Base-by-base conservation (phyloP, 495 filamentous ascomycete species). In the Terfezia claveryi region DNA sequence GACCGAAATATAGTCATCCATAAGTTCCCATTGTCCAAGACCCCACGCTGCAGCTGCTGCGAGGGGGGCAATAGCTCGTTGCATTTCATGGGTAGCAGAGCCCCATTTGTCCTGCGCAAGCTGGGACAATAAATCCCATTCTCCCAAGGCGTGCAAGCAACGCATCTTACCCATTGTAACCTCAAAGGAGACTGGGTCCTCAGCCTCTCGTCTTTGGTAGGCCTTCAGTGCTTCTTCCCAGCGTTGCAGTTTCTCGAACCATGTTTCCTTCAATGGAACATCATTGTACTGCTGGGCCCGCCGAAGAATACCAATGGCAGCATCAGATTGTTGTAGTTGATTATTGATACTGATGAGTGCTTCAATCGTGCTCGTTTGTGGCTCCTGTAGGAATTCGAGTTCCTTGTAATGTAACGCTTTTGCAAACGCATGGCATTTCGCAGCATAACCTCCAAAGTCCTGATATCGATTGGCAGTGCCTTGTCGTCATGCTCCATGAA, bases 401-500 rank as follows among this genome's bases (percentile, higher is more conserved):
- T 99, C 91, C 62, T 99, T 99, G 72, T 96, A 99, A 59, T 99
- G 91, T 17, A 99, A 75, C 10, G 91, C 91, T 66, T 99, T 99
- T 16, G 91, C 91, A 66, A 91, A 96, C 7, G 91, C 91, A 68
- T 99, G 91, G 54, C 92, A 96, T 62, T 88, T 87, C 0, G 80
- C 87, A 12, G 91, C 91, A 64, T 94, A 92, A 61, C 85, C 82
- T 17, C 92, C 37, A 96, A 71, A 1, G 85, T 83, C 37, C 91
- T 78, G 56, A 99, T 94, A 66, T 99, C 92, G 59, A 99, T 95
- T 14, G 91, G 91, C 23, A 99, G 75, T 7, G 91, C 91, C 64
- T 96, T 96, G 65, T 99, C 91, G 62, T 96, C 91, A 62, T 99
- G 91, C 63, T 99, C 91, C 91, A 99, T 99, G 66, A 96, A 99